Conservation (phyloP, 495 filamentous ascomycete species). For the Astrothelium macrocarpum region DNA sequence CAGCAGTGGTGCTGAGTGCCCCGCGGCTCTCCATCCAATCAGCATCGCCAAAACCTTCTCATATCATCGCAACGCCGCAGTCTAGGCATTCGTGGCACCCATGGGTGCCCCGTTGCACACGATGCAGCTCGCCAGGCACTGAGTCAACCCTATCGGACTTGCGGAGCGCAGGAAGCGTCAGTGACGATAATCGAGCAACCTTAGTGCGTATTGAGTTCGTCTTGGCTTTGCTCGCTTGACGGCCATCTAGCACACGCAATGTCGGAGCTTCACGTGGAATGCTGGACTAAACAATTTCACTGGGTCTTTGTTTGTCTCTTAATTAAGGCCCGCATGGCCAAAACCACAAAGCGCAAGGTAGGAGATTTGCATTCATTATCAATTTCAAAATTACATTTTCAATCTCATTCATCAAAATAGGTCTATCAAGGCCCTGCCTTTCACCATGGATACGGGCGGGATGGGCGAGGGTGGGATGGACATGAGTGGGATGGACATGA, state of each 20-base stretch:
- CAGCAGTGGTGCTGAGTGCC: not conserved
- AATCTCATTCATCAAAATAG: not conserved
- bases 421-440: not conserved
- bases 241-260: not conserved
- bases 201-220: not conserved
- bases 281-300: not conserved
- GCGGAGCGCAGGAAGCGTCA: too few relatives aligned
- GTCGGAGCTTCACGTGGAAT: not conserved
- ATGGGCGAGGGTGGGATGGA: conserved; percentile 20
- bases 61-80: not conserved
- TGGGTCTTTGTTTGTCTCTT: not conserved
- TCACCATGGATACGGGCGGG: not conserved
- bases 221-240: not conserved
- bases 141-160: not conserved
- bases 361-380: not conserved
- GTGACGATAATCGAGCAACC: not conserved
- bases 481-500: conserved; percentile 34
- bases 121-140: not conserved
- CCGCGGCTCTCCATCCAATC: not conserved
- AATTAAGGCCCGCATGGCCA: not conserved
- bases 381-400: not conserved
- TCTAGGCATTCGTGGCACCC: not conserved
- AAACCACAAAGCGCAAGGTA: not conserved
- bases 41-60: not conserved
- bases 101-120: not conserved